Evolutionary conservation across 2,329 filamentous ascomycete species (phyloP).

Genomic region (Aspergillus persii): DNA sequence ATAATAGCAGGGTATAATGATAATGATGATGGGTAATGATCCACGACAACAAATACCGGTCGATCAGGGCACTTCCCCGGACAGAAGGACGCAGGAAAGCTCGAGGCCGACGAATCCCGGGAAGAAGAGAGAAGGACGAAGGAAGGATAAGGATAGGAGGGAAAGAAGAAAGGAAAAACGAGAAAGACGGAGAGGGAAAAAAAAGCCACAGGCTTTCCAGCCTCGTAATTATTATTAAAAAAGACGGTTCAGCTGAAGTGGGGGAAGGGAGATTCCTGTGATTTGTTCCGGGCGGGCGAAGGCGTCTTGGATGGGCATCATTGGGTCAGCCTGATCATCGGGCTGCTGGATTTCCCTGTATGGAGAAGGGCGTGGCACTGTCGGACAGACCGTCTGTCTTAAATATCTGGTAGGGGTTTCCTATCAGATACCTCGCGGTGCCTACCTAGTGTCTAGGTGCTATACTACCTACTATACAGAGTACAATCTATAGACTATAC

Average conservation of each 20-base stretch:
- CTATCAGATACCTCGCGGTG: too few species aligned
- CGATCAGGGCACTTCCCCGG: not conserved
- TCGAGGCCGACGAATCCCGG: not conserved
- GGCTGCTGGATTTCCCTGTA: not conserved
- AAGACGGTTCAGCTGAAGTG: constrained; percentile 20
- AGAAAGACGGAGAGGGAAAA: constrained; percentile 1
- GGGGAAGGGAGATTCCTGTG: constrained; percentile 3
- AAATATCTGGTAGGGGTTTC: too few species aligned
- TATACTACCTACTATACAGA: too few species aligned
- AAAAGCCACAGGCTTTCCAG: constrained; percentile 3
- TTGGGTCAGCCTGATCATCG: not conserved
- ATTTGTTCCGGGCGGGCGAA: not conserved
- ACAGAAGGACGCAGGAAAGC: constrained; percentile 19
- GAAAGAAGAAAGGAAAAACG: constrained; percentile 2
- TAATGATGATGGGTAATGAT: too few species aligned
- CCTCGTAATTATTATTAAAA: too few species aligned
- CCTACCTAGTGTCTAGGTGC: too few species aligned
- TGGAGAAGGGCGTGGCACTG: too few species aligned
- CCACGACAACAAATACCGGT: not conserved
- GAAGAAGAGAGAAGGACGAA: constrained; percentile 1
- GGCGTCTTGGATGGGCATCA: not conserved
- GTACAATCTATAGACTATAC: not conserved
- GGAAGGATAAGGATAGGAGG: constrained; percentile 1
- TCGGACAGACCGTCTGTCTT: too few species aligned
- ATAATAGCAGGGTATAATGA: not conserved